Evolutionary conservation across 306 rosid species (phyloP).

Genomic region (Corylus americana): DNA sequence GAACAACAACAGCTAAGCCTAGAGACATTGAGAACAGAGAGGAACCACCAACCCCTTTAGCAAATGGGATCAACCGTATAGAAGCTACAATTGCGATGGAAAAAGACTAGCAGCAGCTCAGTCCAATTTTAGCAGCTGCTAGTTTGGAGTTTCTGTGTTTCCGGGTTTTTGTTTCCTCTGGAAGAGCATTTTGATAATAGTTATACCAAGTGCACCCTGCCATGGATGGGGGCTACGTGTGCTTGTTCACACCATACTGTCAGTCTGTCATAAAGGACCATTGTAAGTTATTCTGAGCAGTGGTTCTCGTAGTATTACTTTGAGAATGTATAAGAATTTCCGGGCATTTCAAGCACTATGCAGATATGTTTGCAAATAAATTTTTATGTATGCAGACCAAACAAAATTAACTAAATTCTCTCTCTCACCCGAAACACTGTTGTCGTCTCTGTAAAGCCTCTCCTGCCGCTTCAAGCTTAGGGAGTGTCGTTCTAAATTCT

Average conservation of each 20-base stretch:
- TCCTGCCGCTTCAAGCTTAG: too few species aligned
- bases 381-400: background rate
- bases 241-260: background rate
- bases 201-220: constrained; percentile 18
- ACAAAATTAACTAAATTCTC: background rate
- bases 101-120: background rate
- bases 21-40: background rate
- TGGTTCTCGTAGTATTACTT: background rate
- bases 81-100: background rate
- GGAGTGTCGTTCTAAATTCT: too few species aligned
- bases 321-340: background rate
- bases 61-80: background rate
- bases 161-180: background rate
- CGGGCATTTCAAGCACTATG: background rate
- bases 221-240: background rate
- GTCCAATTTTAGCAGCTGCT: constrained; percentile 2
- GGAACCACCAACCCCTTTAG: background rate
- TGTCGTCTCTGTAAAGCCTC: too few species aligned
- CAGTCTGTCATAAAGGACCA: background rate
- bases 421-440: too few species aligned
- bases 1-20: background rate
- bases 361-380: background rate
- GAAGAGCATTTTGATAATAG: background rate
- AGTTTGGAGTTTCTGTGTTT: background rate
- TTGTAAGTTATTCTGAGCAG: background rate